Evolutionary conservation across 202 grass and related monocot genomes (phyloP), one percentile per base, ranked within the genome.

Genomic region (Dendrocalamus latiflorus): DNA sequence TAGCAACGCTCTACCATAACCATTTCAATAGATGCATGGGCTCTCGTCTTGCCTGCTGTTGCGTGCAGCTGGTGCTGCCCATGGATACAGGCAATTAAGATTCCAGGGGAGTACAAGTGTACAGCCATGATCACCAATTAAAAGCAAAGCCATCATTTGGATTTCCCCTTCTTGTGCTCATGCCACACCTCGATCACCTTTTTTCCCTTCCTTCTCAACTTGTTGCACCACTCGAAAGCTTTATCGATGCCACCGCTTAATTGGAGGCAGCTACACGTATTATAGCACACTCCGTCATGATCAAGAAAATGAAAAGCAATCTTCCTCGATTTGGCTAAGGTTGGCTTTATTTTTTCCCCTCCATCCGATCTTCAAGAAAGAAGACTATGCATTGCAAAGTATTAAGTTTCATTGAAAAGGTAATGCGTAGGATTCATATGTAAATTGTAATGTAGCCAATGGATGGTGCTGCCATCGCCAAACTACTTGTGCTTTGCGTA

Each of bases 71-170:
- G n/a, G n/a, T n/a, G n/a, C n/a, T n/a, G n/a, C n/a, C n/a, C 65
- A 75, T 76, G 81, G 70, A 66, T 41, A 59, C 78, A 89, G 65
- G 72, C 78, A 66, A 83, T 86, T 71, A 84, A 84, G 86, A 67
- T 78, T 53, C 57, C 20, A n/a, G 36, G 15, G 22, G 22, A 70
- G 57, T 9, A 77, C 80, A 36, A 84, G 20, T 25, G 58, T 76
- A 47, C 60, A n/a, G 33, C 73, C 74, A 82, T 86, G 88, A 86
- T 90, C 75, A 5, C 88, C 74, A 65, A 79, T 86, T 83, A n/a
- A n/a, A n/a, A n/a, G n/a, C n/a, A n/a, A n/a, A n/a, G n/a, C n/a
- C n/a, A n/a, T n/a, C n/a, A n/a, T 90, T 78, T 68, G 83, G 73
- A 72, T 73, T 60, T 47, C 39, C 49, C 28, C 6, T 51, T 78